Conservation (phyloP, 164 flowering plant genomes). For the Sedum album region DNA sequence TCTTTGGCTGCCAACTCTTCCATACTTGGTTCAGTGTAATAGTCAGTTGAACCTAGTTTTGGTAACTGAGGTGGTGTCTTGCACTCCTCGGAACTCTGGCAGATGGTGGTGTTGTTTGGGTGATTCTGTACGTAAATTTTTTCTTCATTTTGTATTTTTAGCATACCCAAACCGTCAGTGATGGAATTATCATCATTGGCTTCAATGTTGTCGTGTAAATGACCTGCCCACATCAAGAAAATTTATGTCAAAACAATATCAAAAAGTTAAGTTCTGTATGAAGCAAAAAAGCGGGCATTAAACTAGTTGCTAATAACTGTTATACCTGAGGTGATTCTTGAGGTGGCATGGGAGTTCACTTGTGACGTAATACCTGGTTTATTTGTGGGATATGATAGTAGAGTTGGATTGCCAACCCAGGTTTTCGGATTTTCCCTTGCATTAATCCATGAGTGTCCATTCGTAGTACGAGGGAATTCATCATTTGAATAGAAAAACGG, state of each 20-base stretch:
- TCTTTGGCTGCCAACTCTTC: constrained; percentile 19
- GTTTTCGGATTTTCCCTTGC: constrained; percentile 24
- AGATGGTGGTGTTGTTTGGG: constrained; percentile 6
- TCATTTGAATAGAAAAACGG: constrained; percentile 9
- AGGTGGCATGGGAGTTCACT: constrained; percentile 5
- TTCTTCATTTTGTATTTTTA: neutral
- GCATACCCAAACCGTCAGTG: neutral
- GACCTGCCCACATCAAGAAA: neutral
- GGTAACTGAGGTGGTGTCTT: constrained; percentile 11
- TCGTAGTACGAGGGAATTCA: constrained; percentile 5
- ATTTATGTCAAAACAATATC: neutral
- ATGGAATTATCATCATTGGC: neutral
- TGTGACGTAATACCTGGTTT: constrained; percentile 10
- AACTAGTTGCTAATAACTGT: neutral
- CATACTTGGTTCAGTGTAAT: constrained; percentile 19
- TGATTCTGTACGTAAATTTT: neutral
- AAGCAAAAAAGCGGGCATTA: neutral
- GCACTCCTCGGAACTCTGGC: constrained; percentile 10
- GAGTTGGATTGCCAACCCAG: constrained; percentile 10
- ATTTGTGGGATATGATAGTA: neutral
- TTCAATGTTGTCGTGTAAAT: neutral
- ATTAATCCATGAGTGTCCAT: constrained; percentile 13
- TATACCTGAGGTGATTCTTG: neutral
- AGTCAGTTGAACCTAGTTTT: constrained; percentile 14
- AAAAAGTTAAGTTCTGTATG: neutral